Percentiles rank a stretch among this genome's conserved stretches.
These are phyloP conservation scores for Aspergillus novoparasiticus DNA, from an alignment of 2,329 filamentous ascomycete genomes.

Conservation along the genomic window DNA sequence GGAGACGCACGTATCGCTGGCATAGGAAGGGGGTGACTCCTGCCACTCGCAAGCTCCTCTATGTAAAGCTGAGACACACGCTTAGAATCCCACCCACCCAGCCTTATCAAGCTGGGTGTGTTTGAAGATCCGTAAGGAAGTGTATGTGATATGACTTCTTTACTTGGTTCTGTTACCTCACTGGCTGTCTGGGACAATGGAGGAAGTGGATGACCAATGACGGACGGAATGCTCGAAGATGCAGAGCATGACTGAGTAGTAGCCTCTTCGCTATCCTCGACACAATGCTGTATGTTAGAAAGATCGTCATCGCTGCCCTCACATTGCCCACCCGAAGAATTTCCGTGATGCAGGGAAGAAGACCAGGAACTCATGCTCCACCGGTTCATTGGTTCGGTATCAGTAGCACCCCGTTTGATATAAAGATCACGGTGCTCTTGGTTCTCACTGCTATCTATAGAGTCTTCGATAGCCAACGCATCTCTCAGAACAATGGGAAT, in stretches of 20 bases:
- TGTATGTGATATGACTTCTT: constrained; percentile 39
- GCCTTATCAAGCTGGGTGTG: constrained; percentile 57
- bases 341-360: constrained; percentile 42
- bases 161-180: constrained; percentile 11
- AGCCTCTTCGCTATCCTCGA: constrained; percentile 30
- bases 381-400: constrained; percentile 32
- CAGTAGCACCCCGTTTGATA: constrained; percentile 21
- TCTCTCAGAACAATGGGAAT: constrained; percentile 58
- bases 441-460: constrained; percentile 33
- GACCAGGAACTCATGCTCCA: constrained; percentile 52
- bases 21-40: constrained; percentile 27
- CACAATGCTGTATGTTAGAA: constrained; percentile 30
- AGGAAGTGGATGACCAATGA: constrained; percentile 29
- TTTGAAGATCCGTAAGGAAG: constrained; percentile 47
- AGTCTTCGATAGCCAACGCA: constrained; percentile 45
- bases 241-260: constrained; percentile 40
- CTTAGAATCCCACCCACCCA: constrained; percentile 57
- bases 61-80: constrained; percentile 59
- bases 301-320: constrained; percentile 41
- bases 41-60: constrained; percentile 47
- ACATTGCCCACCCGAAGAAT: constrained; percentile 36
- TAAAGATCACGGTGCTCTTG: constrained; percentile 29
- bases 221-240: constrained; percentile 40
- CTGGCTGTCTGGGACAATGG: neutral
- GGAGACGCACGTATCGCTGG: constrained; percentile 25